Conservation (phyloP, 1,284 basidiomycete species). For the Naganishia cerealis region DNA sequence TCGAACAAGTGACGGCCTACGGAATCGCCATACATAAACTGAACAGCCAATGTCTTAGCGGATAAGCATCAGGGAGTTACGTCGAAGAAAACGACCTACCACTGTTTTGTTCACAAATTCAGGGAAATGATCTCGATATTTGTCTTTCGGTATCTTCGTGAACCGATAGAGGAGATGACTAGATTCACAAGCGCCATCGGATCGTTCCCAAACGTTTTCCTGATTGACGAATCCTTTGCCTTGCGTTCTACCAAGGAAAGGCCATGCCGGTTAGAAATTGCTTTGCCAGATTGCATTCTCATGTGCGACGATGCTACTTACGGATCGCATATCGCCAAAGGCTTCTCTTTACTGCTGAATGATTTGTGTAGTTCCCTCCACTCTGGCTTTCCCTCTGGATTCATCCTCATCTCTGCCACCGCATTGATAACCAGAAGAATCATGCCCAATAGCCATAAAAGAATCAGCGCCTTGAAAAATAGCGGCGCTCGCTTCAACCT, state of each 20-base stretch:
- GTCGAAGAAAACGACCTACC: not conserved
- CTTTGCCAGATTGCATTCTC: not conserved
- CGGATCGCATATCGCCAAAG: conserved; percentile 13
- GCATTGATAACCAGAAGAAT: not conserved
- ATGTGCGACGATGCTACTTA: not conserved
- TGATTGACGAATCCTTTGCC: conserved; percentile 23
- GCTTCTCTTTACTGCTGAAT: no score
- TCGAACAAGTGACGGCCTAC: conserved; percentile 23
- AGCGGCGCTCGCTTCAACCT: conserved; percentile 1
- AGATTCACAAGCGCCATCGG: conserved; percentile 19
- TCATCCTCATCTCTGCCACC: not conserved
- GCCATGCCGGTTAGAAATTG: not conserved
- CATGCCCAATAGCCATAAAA: not conserved
- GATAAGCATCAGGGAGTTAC: not conserved
- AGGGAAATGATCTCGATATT: conserved; percentile 18
- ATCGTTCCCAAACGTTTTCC: conserved; percentile 23
- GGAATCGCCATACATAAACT: conserved; percentile 29
- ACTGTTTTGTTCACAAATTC: conserved; percentile 23
- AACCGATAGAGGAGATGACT: conserved; percentile 26
- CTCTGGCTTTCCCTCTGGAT: no score
- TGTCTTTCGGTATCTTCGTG: conserved; percentile 7
- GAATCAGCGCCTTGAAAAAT: not conserved
- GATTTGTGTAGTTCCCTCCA: conserved; percentile 7
- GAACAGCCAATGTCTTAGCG: not conserved
- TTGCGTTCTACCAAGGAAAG: not conserved